phyloP scores from a whole-genome alignment of 1,139 yeast genomes.

The Hyphopichia buzzinii region DNA sequence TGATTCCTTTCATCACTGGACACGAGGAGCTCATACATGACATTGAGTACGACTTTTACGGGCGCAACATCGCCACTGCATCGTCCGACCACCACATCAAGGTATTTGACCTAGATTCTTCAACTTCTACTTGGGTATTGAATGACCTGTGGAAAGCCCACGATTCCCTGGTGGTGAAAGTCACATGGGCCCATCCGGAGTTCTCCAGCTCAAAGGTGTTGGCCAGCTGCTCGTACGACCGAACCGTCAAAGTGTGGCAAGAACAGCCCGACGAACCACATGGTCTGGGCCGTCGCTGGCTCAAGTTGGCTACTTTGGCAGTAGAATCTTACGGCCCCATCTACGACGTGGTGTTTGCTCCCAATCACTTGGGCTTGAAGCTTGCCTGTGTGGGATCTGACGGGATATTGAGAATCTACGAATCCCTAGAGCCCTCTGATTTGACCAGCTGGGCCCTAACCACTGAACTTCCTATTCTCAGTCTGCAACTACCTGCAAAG shows the following conservation, averaged over 20 bases:
- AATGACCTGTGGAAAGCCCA: slow-evolving; percentile 95
- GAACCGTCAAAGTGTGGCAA: slow-evolving; percentile 88
- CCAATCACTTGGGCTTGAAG: slow-evolving; percentile 77
- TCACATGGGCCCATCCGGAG: slow-evolving; percentile 94
- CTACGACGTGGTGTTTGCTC: slow-evolving; percentile 88
- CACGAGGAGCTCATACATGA: slow-evolving; percentile 92
- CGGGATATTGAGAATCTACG: slow-evolving; percentile 83
- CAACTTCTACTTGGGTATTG: slow-evolving; percentile 64
- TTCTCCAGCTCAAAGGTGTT: slow-evolving; percentile 71
- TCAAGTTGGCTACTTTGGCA: slow-evolving; percentile 66
- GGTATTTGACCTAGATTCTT: slow-evolving; percentile 70
- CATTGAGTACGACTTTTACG: slow-evolving; percentile 85
- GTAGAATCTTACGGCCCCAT: slow-evolving; percentile 83
- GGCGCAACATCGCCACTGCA: slow-evolving; percentile 85
- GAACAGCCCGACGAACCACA: slow-evolving; percentile 78
- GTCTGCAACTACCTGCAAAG: slow-evolving; percentile 61
- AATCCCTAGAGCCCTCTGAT: slow-evolving; percentile 85
- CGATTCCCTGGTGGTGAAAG: slow-evolving; percentile 77
- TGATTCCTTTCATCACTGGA: slow-evolving; percentile 77
- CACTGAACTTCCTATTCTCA: slow-evolving; percentile 67
- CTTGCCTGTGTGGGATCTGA: slow-evolving; percentile 89
- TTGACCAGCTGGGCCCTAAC: slow-evolving; percentile 78
- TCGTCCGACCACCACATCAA: slow-evolving; percentile 91
- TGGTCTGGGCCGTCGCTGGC: slow-evolving; percentile 82
- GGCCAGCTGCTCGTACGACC: slow-evolving; percentile 87